Evolutionary conservation across 2,329 filamentous ascomycete species (phyloP), one percentile per base, ranked within the genome.

Genomic region (Myriosclerotinia duriaeana): DNA sequence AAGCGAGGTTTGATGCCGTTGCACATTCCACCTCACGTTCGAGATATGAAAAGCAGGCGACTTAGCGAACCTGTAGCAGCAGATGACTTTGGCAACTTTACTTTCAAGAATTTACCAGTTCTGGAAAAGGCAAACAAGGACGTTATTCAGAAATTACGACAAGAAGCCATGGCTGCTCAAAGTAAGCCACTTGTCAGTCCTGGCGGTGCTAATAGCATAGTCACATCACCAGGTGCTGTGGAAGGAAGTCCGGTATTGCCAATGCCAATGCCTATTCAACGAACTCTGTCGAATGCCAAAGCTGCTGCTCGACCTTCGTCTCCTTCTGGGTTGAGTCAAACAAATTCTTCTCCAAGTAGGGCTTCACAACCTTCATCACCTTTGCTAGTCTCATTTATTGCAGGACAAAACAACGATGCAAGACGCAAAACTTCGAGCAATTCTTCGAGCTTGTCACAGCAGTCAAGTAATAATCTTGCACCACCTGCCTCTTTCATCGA

Each of bases 41-140:
- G 95, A 54, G 96, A 99, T 78, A 85, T 90, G 63, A 92, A 96
- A 75, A 93, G 87, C 72, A 87, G 95, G 70, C 85, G 95, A 72
- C 83, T 98, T 50, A 98, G 94, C 77, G 95, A 99, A 78, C 95
- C 95, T 1, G 88, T 94, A 20, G 85, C 87, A 42, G 85, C 89
- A 0, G 95, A 99, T 77, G 96, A 99, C 76, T 99, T 99, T 81
- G 95, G 95, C 42, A 93, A 87, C 69, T 99, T 99, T 78, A 87
- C 92, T 50, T 99, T 97, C 83, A 99, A 99, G 80, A 99, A 99
- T 73, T 80, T 99, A 59, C 93, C 94, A 0, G 94, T 98, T 26
- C 83, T 99, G 22, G 95, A 98, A 74, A 98, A 97, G 78, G 95
- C 95, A 65, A 99, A 99, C 79, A 99, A 99, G 77, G 95, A 99